Evolutionary conservation across 2,329 filamentous ascomycete species (phyloP).

Genomic region (Ophiostoma pallidulum): DNA sequence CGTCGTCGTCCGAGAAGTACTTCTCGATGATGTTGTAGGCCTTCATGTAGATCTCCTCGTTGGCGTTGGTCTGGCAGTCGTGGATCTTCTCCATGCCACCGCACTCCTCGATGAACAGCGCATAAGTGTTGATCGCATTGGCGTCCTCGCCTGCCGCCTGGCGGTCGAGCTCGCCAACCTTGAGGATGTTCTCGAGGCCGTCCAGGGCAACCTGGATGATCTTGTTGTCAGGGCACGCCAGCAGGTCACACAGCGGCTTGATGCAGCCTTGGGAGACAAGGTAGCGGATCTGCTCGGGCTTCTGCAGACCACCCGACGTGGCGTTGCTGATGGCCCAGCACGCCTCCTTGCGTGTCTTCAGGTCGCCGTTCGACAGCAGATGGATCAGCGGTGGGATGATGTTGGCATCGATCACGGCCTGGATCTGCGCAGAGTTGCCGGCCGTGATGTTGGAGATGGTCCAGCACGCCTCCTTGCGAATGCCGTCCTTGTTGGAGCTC

Average conservation of each 20-base stretch:
- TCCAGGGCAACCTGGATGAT: conserved; percentile 98
- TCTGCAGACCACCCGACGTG: conserved; percentile 93
- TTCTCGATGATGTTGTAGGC: conserved; percentile 99
- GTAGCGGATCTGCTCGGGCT: conserved; percentile 97
- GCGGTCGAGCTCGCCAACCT: conserved; percentile 98
- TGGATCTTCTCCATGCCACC: conserved; percentile 99
- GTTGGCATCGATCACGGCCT: conserved; percentile 91
- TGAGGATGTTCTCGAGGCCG: conserved; percentile 96
- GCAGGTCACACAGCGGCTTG: conserved; percentile 89
- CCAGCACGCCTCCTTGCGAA: conserved; percentile 99
- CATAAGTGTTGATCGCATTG: conserved; percentile 88
- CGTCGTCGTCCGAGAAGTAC: conserved; percentile 98
- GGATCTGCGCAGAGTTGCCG: conserved; percentile 95
- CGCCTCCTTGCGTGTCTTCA: conserved; percentile 98
- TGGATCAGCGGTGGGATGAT: conserved; percentile 96
- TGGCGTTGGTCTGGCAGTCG: conserved; percentile 99
- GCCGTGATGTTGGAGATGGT: conserved; percentile 99
- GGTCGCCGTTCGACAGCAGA: conserved; percentile 88
- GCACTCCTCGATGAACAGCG: conserved; percentile 96
- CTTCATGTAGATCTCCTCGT: conserved; percentile 99
- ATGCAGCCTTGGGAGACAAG: conserved; percentile 91
- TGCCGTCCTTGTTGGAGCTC: conserved; percentile 96
- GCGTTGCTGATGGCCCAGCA: conserved; percentile 99
- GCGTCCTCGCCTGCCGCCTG: conserved; percentile 66
- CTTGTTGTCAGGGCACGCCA: conserved; percentile 97